Evolutionary conservation across 2,329 filamentous ascomycete species (phyloP), one percentile per base, ranked within the genome.

Genomic region (Neofusicoccum parvum): DNA sequence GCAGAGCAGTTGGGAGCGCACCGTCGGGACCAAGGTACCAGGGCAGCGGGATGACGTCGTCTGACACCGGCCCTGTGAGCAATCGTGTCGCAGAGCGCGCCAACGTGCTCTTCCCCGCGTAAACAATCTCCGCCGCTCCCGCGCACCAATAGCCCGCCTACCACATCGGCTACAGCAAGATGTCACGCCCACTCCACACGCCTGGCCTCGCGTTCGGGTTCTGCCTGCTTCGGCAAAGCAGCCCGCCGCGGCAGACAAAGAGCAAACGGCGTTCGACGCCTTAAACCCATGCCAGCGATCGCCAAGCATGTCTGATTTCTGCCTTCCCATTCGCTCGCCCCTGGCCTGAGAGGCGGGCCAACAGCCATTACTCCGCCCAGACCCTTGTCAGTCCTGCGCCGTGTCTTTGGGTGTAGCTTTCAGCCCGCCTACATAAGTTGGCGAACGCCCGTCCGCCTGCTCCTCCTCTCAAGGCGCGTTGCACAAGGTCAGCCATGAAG

Each of bases 221-320:
- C 41, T 32, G 27, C 41, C 32, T 23, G 41, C 32, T 60, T 48
- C n/a, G 41, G 43, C 43, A 36, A 23, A 11, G 32, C 23, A 32
- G 9, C 12, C 43, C 41, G 17, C 43, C 10, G 53, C 27, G 9
- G 54, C 6, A 9, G 45, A 46, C 32, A 60, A 60, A 46, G 32
- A 60, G 32, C n/a, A 6, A n/a, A 20, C 17, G n/a, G n/a, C 41
- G 5, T 32, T 32, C 27, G 27, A 7, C 27, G 27, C 27, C 27
- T 32, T 32, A 32, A 32, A 32, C 6, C 27, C 27, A 32, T 1
- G 27, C 27, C 27, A 32, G 6, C 27, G 6, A 32, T 34, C 54
- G 54, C 54, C 49, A 36, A 54, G 62, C 62, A 54, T 56, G 62
- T 27, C 50, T 43, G 56, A 56, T 64, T 32, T 48, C 17, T 36